These are phyloP conservation scores for Stephania japonica DNA, from an alignment of 164 flowering plant species.

Conservation along the genomic window DNA sequence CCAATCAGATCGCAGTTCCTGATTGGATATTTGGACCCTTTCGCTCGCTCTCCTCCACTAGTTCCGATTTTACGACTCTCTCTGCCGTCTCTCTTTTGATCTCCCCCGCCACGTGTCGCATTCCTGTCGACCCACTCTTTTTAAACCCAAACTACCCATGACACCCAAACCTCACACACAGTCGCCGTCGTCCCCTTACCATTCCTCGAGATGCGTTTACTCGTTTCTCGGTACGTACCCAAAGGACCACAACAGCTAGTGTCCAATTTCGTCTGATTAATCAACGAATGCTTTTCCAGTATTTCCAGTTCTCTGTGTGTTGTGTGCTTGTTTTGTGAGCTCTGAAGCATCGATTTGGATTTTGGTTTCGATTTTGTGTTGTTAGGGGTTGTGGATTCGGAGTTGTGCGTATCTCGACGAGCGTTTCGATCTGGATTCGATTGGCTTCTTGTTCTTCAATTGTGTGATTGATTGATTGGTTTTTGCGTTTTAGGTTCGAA, in stretches of 20 bases:
- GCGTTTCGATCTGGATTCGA: background rate
- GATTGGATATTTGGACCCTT: slow-evolving; percentile 3
- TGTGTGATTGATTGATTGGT: background rate
- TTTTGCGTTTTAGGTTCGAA: background rate
- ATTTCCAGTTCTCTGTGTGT: too few species aligned
- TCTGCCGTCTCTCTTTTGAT: background rate
- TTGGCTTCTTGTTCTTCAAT: background rate
- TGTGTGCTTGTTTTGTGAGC: too few species aligned
- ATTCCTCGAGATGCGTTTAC: background rate
- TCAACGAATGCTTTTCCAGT: too few species aligned
- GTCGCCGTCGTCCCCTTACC: too few species aligned
- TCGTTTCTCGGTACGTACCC: background rate
- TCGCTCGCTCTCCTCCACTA: slow-evolving; percentile 3
- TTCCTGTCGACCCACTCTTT: background rate
- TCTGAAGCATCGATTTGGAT: background rate
- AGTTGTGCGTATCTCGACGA: background rate
- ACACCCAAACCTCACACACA: background rate
- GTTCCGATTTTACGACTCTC: background rate
- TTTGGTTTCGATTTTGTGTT: background rate
- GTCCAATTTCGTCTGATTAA: too few species aligned
- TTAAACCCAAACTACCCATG: background rate
- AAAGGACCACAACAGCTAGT: too few species aligned
- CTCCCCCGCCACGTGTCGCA: background rate
- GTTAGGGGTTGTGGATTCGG: background rate
- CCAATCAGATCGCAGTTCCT: background rate